These are phyloP conservation scores for Penicillium riverlandense DNA, from an alignment of 495 filamentous ascomycete genomes.

Conservation along the genomic window DNA sequence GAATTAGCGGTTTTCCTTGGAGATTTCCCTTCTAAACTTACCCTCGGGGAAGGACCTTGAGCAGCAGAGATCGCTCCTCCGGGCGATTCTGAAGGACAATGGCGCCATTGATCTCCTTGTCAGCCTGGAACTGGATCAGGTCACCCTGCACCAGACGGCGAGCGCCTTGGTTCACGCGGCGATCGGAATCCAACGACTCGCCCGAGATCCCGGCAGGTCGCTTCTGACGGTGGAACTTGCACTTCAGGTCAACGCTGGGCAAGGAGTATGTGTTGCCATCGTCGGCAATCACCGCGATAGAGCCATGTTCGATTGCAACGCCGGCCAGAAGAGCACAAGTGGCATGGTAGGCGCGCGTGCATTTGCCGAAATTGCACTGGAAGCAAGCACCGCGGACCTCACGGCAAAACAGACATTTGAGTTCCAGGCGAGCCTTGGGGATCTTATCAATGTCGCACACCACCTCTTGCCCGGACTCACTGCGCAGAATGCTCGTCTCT, in stretches of 20 bases:
- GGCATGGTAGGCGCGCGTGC: constrained; percentile 86
- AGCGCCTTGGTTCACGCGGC: constrained; percentile 52
- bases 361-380: constrained; percentile 95
- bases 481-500: constrained; percentile 75
- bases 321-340: constrained; percentile 90
- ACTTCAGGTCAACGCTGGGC: constrained; percentile 84
- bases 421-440: constrained; percentile 77
- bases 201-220: constrained; percentile 60
- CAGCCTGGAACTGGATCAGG: constrained; percentile 81
- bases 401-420: constrained; percentile 92
- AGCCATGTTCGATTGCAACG: constrained; percentile 79
- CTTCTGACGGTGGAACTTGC: constrained; percentile 87
- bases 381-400: constrained; percentile 92
- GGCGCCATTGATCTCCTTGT: constrained; percentile 86
- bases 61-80: constrained; percentile 56
- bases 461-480: constrained; percentile 61
- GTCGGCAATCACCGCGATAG: constrained; percentile 79
- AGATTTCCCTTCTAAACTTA: constrained; percentile 37
- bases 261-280: constrained; percentile 88
- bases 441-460: constrained; percentile 73
- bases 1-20: no score
- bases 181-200: constrained; percentile 64
- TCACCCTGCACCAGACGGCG: constrained; percentile 62
- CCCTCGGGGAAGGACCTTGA: constrained; percentile 86
- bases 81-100: constrained; percentile 77